Evolutionary conservation across 164 flowering plant species (phyloP), one percentile per base, ranked within the genome.

Genomic region (Amborella trichopoda): DNA sequence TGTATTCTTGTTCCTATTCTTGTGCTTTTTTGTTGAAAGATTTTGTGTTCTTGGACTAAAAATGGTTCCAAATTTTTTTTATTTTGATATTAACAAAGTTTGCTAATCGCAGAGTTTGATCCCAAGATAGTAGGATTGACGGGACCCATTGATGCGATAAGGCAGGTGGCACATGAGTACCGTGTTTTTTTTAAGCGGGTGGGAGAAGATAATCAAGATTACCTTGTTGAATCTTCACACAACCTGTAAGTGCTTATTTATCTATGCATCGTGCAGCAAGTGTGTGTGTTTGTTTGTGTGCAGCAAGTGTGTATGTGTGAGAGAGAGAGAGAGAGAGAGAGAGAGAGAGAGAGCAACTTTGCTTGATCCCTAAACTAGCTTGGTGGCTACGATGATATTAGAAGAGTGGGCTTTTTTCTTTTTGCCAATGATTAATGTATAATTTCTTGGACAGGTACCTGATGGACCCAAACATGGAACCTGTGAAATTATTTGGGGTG

Each of bases 151-250:
- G 32, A 48, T 44, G 75, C 84, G 14, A 39, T 84, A 21, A 62
- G 80, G 62, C 81, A 81, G 60, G 76, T 77, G 73, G 93, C 94
- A 25, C 94, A 72, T 46, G 93, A 80, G 54, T 91, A 72, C 58
- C 80, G 96, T 13, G 76, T 83, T 0, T 80, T 40, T 62, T 86
- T 81, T 55, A 91, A 50, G 62, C 81, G 75, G 70, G 73, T 78
- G 38, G 83, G 83, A 48, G 98, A 86, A 65, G 85, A 83, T 21
- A 87, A 85, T 16, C 72, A 56, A 54, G 96, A 90, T 66, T 90
- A 86, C 65, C 89, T 86, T 23, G 70, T 90, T 13, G 89, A 81
- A 43, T 59, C 80, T 47, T 86, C 98, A 18, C 87, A 86, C 66
- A 78, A 68, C 68, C 76, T 86, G 96, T 86, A 78, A 70, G 71